Evolutionary conservation across 2,329 filamentous ascomycete genomes (phyloP), one percentile per base, ranked within the genome.

Genomic region (Orbilia quercus): DNA sequence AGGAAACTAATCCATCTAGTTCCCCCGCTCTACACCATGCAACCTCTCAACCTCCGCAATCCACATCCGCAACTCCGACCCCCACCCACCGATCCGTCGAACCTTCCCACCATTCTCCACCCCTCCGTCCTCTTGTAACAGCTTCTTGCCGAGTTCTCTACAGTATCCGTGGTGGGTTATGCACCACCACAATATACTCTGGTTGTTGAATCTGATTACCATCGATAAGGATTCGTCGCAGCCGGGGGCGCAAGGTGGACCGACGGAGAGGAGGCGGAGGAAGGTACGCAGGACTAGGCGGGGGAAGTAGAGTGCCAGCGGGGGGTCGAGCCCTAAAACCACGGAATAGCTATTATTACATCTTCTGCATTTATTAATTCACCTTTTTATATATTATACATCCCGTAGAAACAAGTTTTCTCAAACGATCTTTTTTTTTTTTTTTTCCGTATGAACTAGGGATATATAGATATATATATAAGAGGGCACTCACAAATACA

Each of bases 151-250:
- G 7, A 6, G 36, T 18, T 63, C 58, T 7, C 53, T 14, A 54
- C 51, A 64, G 42, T 57, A 51, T 18, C 58, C 50, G 36, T 71
- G 66, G 40, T 71, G 58, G 0, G 51, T 58, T 7, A 71, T 16
- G 25, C 66, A 71, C 58, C 58, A 71, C 58, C 59, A 71, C 3
- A 71, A 47, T 16, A 71, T 71, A 31, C 66, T 71, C 23, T 58
- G 34, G 12, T 71, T 50, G 51, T 47, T 47, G 6, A 51, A 25
- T 12, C 45, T 31, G 14, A 64, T 34, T 7, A 59, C 59, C 1
- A 6, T 51, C 22, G 28, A 14, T n/a, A 48, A 23, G n/a, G 12
- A 36, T 40, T 71, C 66, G 11, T 64, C 11, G 22, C 66, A 71
- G 1, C 66, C 66, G 9, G 66, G 66, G 1, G 66, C 66, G 45